Conservation (phyloP, 2,329 filamentous ascomycete genomes). For the Xylariaceae sp. region DNA sequence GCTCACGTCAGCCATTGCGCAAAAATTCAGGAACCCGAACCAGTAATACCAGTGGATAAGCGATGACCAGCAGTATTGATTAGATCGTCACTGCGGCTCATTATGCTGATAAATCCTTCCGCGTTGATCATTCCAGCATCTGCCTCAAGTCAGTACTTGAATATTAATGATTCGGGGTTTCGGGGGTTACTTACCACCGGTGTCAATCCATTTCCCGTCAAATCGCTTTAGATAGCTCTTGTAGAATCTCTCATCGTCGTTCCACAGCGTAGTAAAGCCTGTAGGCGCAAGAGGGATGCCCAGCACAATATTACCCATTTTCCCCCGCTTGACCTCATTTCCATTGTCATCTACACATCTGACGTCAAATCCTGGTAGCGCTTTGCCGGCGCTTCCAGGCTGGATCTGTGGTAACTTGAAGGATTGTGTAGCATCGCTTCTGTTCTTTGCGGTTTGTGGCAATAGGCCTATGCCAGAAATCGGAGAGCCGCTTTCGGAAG, state of each 20-base stretch:
- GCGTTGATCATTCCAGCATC: slow-evolving; percentile 84
- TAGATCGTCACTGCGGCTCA: slow-evolving; percentile 74
- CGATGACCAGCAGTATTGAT: slow-evolving; percentile 95
- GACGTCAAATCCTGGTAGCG: slow-evolving; percentile 90
- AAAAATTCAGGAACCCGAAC: not conserved
- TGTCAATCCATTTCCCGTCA: slow-evolving; percentile 79
- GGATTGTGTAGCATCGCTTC: slow-evolving; percentile 40
- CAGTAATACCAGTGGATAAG: slow-evolving; percentile 71
- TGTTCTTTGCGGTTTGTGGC: slow-evolving; percentile 58
- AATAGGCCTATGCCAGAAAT: slow-evolving; percentile 55
- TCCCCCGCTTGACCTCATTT: slow-evolving; percentile 64
- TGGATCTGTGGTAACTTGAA: slow-evolving; percentile 58
- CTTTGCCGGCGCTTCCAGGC: slow-evolving; percentile 84
- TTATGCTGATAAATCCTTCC: slow-evolving; percentile 65
- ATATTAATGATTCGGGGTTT: no score
- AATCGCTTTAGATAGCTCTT: slow-evolving; percentile 83
- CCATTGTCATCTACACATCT: slow-evolving; percentile 80
- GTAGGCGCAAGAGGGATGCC: slow-evolving; percentile 80
- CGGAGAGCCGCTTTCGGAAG: slow-evolving; percentile 57
- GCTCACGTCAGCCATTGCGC: slow-evolving; percentile 7
- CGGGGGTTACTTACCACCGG: slow-evolving; percentile 48
- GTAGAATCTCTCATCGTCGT: slow-evolving; percentile 83
- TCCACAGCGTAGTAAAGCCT: slow-evolving; percentile 81
- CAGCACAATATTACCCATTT: slow-evolving; percentile 90
- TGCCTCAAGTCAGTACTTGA: slow-evolving; percentile 1